Evolutionary conservation across 352 stramenopile species (phyloP), one percentile per base, ranked within the genome.

Genomic region (Pythium coloratum): DNA sequence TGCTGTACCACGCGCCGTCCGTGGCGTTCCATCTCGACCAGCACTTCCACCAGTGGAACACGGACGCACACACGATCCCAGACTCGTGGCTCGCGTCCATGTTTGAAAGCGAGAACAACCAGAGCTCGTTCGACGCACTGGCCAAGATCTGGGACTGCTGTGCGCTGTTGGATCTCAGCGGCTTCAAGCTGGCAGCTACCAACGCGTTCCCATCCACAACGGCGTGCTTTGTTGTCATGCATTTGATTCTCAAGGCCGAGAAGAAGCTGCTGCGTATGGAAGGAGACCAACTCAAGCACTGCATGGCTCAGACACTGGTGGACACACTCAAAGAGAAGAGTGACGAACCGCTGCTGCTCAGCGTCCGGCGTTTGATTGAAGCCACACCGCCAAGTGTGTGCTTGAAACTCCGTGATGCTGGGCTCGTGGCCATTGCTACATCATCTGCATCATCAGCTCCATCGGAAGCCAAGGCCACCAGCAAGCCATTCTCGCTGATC

Each of bases 21-120:
- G 68, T 93, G 24, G 81, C 84, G n/a, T 84, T 87, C 33, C 82
- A 95, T 56, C 69, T 95, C n/a, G 82, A 89, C 33, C 77, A 92
- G 40, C 76, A 90, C 47, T 92, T 90, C 26, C 77, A 84, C 16
- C 76, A 79, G 24, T 94, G 87, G 87, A 81, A 80, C 47, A 67
- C 81, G 20, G 69, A 72, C 33, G 12, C 58, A 50, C 63, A 63
- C 1, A 75, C 75, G 14, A 77, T 95, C 32, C 77, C 78, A 5
- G 83, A 92, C 50, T 75, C 80, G 26, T 95, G 87, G 87, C 26
- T 95, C n/a, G 66, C 65, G 10, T 94, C 87, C 3, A 82, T 95
- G 64, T 93, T 93, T 34, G 87, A 95, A 59, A 76, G 61, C 6
- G 75, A 89, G 32, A 66, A 59, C 10, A 64, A 82, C 18, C 67